Base-by-base conservation (phyloP, 2,329 filamentous ascomycete species). In the Penicillium sp. region DNA sequence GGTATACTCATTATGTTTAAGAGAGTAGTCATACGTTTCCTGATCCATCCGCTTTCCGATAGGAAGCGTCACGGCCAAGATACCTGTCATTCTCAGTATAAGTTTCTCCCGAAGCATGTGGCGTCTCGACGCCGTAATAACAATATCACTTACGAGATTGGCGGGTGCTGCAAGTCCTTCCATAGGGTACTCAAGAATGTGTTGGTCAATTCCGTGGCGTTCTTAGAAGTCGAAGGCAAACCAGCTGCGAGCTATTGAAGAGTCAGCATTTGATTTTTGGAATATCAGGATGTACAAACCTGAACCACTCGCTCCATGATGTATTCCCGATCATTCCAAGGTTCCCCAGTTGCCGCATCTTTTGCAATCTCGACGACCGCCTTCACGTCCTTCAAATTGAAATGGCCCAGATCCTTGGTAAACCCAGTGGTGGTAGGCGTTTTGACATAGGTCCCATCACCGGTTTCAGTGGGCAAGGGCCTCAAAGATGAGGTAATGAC, bases 291-390 rank as follows among this genome's bases (percentile, higher is more conserved):
- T 27, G 43, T 43, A 50, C 50, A 52, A 56, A 78, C 74, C 57
- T 79, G 73, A 49, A 87, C 81, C 56, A 86, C 68, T 24, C 78
- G 75, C 66, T 87, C 84, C 83, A 86, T 86, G 13, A 84, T 73
- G 65, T 86, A 86, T 1, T 80, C 80, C 68, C 83, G 86, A 66
- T 90, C 87, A 64, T 90, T 78, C 16, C 84, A 72, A 8, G 80
- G 79, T 43, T 83, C 75, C 3, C 83, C 82, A n/a, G 79, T 78
- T 55, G 72, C 64, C 21, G 77, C 67, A 49, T 68, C 73, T 22
- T 78, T 77, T 13, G 77, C 71, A 26, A 76, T 57, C 33, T 77
- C 75, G 31, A 71, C 61, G 22, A 79, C 52, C 11, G 75, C 75
- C 47, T 72, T 70, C 51, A 80, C 69, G 60, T 82, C 76, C 27